These are phyloP conservation scores for Pichia cabralensis DNA, from an alignment of 805 yeast genomes.

Conservation along the genomic window DNA sequence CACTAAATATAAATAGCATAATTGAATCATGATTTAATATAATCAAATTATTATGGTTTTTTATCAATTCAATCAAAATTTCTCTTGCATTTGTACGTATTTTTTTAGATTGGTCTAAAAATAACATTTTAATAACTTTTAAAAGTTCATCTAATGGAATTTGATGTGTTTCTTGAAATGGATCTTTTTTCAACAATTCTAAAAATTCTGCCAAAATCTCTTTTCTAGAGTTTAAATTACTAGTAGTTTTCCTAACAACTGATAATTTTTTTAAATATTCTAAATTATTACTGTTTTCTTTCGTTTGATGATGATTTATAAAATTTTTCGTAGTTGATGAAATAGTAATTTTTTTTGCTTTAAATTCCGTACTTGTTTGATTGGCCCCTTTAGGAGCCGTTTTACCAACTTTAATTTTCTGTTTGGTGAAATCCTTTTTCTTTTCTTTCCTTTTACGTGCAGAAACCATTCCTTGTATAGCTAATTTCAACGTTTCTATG, in stretches of 20 bases:
- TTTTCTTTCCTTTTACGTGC: constrained; percentile 52
- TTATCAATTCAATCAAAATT: constrained; percentile 6
- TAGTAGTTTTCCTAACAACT: constrained; percentile 45
- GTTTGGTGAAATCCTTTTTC: constrained; percentile 64
- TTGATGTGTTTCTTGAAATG: constrained; percentile 27
- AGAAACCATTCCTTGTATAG: constrained; percentile 37
- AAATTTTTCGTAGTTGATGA: constrained; percentile 25
- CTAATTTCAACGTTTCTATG: background rate
- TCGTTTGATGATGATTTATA: background rate
- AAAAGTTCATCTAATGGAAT: constrained; percentile 48
- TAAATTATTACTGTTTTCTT: background rate
- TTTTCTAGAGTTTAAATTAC: constrained; percentile 14
- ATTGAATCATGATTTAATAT: constrained; percentile 50
- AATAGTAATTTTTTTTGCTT: constrained; percentile 41
- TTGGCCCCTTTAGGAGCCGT: constrained; percentile 59
- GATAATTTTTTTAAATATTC: constrained; percentile 46
- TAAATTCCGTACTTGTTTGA: constrained; percentile 79
- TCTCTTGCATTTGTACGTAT: constrained; percentile 31
- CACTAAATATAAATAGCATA: constrained; percentile 72
- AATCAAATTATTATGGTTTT: constrained; percentile 26
- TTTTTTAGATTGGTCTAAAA: constrained; percentile 52
- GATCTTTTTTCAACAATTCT: constrained; percentile 7
- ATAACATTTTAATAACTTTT: constrained; percentile 47
- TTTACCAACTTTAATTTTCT: constrained; percentile 85
- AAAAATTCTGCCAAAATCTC: constrained; percentile 13